Conservation (phyloP, 768 basidiomycete species). For the Austroboletus festivus region DNA sequence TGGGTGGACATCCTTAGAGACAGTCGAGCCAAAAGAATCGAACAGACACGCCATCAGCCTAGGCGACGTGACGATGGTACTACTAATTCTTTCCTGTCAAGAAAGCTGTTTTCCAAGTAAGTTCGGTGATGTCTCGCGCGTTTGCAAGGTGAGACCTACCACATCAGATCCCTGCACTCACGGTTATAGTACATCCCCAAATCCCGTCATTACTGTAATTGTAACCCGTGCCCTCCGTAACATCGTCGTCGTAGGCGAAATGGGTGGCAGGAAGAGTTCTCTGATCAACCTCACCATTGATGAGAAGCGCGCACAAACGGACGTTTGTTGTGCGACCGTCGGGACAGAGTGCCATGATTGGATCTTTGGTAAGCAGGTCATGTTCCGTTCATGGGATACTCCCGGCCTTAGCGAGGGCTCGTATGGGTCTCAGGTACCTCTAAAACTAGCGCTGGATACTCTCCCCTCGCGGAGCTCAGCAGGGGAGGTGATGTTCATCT, state of each 20-base stretch:
- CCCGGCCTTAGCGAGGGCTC: constrained; percentile 31
- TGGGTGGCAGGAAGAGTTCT: constrained; percentile 31
- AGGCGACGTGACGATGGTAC: too few relatives aligned
- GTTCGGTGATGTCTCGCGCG: too few relatives aligned
- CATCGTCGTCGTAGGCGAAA: constrained; percentile 28
- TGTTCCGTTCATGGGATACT: constrained; percentile 31
- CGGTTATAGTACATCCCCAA: constrained; percentile 1
- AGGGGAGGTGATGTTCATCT: constrained; percentile 24
- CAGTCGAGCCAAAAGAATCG: too few relatives aligned
- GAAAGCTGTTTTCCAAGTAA: too few relatives aligned
- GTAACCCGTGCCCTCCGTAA: constrained; percentile 21
- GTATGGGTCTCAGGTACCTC: constrained; percentile 19
- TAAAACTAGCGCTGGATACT: constrained; percentile 25
- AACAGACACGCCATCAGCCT: too few relatives aligned
- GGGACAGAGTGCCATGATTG: constrained; percentile 19
- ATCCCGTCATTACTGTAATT: constrained; percentile 4
- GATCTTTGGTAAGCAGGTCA: constrained; percentile 10
- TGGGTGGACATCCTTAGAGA: too few relatives aligned
- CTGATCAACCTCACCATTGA: constrained; percentile 30
- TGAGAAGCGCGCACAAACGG: constrained; percentile 18
- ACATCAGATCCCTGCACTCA: too few relatives aligned
- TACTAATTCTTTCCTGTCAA: too few relatives aligned
- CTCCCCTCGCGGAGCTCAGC: constrained; percentile 20
- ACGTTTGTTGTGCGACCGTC: constrained; percentile 22
- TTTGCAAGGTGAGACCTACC: too few relatives aligned